These are phyloP conservation scores for Rubroshorea leprosula DNA, from an alignment of 345 rosid species.

Conservation along the genomic window DNA sequence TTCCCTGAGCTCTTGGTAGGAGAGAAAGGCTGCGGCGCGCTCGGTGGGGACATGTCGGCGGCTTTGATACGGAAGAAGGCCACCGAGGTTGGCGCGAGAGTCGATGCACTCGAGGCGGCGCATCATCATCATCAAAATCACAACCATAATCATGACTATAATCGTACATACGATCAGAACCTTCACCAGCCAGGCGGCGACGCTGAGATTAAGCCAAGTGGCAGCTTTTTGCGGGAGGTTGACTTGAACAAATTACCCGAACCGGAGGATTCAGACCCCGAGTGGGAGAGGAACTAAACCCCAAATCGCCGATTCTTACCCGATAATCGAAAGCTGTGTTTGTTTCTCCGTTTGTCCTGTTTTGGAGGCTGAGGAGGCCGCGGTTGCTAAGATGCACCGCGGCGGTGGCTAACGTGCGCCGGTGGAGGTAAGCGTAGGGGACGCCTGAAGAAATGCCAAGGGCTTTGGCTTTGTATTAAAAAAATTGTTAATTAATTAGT, in stretches of 20 bases:
- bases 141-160: conserved; percentile 18
- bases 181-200: conserved; percentile 12
- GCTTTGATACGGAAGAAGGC: conserved; percentile 85
- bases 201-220: conserved; percentile 33
- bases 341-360: no score
- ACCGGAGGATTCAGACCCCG: conserved; percentile 77
- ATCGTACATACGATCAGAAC: conserved; percentile 2
- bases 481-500: conserved; percentile 6
- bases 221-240: conserved; percentile 53
- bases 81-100: conserved; percentile 86
- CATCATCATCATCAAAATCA: conserved; percentile 23
- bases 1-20: conserved; percentile 74
- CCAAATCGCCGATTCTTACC: neutral
- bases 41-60: conserved; percentile 63
- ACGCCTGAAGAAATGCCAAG: conserved; percentile 18
- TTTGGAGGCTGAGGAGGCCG: neutral
- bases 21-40: conserved; percentile 31
- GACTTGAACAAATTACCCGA: conserved; percentile 92
- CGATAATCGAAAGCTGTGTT: no score
- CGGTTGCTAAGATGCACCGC: conserved; percentile 9
- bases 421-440: conserved; percentile 8
- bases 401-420: conserved; percentile 31
- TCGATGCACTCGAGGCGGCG: conserved; percentile 76
- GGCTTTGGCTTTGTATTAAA: conserved; percentile 16
- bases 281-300: conserved; percentile 35